Conservation (phyloP, 176 grass and related monocot genomes). For the Rhynchospora pubera region DNA sequence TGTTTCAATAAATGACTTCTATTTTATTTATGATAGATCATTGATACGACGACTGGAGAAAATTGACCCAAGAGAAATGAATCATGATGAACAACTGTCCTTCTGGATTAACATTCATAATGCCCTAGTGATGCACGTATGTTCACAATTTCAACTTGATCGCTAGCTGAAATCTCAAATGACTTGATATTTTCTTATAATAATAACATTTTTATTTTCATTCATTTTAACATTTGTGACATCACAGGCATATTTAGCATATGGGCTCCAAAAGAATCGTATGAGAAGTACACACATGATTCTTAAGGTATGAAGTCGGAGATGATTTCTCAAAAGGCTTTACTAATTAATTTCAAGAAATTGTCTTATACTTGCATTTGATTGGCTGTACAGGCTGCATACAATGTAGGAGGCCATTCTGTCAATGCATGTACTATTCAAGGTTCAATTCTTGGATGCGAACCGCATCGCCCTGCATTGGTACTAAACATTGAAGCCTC, state of each 20-base stretch:
- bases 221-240: slow-evolving; percentile 20
- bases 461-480: slow-evolving; percentile 66
- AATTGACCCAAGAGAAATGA: slow-evolving; percentile 68
- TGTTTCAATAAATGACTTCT: background rate
- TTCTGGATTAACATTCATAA: slow-evolving; percentile 94
- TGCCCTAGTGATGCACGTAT: slow-evolving; percentile 83
- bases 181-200: background rate
- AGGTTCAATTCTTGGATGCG: slow-evolving; percentile 89
- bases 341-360: background rate
- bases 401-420: slow-evolving; percentile 84
- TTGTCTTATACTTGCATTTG: background rate
- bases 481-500: slow-evolving; percentile 29
- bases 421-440: slow-evolving; percentile 77
- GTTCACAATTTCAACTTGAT: slow-evolving; percentile 1
- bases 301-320: slow-evolving; percentile 43
- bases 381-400: slow-evolving; percentile 59
- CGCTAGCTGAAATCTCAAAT: background rate
- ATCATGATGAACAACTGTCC: slow-evolving; percentile 50
- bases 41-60: slow-evolving; percentile 68
- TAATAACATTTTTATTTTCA: slow-evolving; percentile 23
- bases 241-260: slow-evolving; percentile 80
- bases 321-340: background rate
- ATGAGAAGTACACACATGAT: slow-evolving; percentile 70
- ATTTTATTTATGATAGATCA: slow-evolving; percentile 30
- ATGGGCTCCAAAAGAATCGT: slow-evolving; percentile 56